Conservation (phyloP, 768 basidiomycete species). For the Crassisporium funariophilum region DNA sequence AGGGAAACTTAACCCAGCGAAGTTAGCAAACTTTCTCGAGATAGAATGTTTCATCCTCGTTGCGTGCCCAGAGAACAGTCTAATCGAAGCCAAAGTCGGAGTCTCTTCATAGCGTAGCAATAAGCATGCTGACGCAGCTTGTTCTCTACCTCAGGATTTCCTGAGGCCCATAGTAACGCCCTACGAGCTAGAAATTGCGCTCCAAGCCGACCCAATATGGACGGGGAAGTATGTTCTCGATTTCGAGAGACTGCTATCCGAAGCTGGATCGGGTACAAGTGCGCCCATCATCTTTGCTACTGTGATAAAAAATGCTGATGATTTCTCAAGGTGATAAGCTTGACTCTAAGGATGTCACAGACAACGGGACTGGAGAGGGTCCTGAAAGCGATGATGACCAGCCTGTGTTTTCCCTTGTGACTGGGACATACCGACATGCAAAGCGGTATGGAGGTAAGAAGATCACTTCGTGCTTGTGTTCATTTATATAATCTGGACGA, state of each 20-base stretch:
- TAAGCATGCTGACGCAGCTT: background rate
- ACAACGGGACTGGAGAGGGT: conserved; percentile 24
- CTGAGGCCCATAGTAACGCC: conserved; percentile 91
- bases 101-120: background rate
- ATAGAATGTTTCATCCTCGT: conserved; percentile 95
- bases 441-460: conserved; percentile 58
- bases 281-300: background rate
- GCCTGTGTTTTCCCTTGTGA: conserved; percentile 84
- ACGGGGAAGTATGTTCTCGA: conserved; percentile 79
- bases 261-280: conserved; percentile 11
- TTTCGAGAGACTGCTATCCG: conserved; percentile 60
- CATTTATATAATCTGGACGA: no score
- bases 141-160: conserved; percentile 64
- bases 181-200: conserved; percentile 83
- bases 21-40: conserved; percentile 94
- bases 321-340: background rate
- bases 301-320: background rate
- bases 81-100: conserved; percentile 67
- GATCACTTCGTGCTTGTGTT: no score
- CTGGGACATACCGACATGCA: conserved; percentile 81
- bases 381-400: conserved; percentile 63
- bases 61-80: conserved; percentile 91
- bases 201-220: conserved; percentile 72
- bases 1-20: conserved; percentile 92
- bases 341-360: conserved; percentile 24